A percentile compares a stretch with the other conserved stretches of the same genome.
These are phyloP conservation scores for Malassezia obtusa DNA, from an alignment of 1,284 basidiomycete species.

Conservation along the genomic window DNA sequence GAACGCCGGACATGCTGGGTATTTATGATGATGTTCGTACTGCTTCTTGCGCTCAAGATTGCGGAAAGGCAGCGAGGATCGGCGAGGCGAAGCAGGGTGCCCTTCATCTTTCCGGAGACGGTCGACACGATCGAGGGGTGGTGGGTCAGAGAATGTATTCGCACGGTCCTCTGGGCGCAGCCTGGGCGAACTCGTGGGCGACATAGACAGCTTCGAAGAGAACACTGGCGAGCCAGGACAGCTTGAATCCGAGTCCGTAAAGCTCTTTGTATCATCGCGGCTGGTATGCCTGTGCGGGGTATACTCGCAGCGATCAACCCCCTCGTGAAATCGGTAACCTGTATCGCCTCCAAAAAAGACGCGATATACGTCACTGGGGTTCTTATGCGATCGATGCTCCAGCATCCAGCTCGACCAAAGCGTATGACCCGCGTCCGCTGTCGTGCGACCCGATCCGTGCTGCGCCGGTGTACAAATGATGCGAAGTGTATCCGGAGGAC, in stretches of 20 bases:
- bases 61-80: neutral
- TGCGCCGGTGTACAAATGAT: slow-evolving; percentile 43
- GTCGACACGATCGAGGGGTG: neutral
- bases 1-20: slow-evolving; percentile 39
- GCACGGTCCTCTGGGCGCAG: neutral
- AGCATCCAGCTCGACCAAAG: slow-evolving; percentile 41
- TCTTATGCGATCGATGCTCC: slow-evolving; percentile 12
- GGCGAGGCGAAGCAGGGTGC: neutral
- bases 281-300: too few relatives aligned
- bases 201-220: neutral
- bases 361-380: slow-evolving; percentile 16
- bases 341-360: slow-evolving; percentile 44
- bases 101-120: neutral
- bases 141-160: too few relatives aligned
- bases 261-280: too few relatives aligned
- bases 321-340: slow-evolving; percentile 35
- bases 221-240: neutral
- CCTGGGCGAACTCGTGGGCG: neutral
- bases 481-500: neutral
- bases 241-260: neutral
- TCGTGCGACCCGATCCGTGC: slow-evolving; percentile 38
- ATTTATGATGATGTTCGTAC: neutral
- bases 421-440: slow-evolving; percentile 26
- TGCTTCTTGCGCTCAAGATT: neutral
- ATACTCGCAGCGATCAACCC: neutral